Percentiles rank a stretch among this genome's conserved stretches.
Evolutionary conservation across 2,329 filamentous ascomycete species (phyloP).

Genomic region (Hymenoscyphus salicellus): DNA sequence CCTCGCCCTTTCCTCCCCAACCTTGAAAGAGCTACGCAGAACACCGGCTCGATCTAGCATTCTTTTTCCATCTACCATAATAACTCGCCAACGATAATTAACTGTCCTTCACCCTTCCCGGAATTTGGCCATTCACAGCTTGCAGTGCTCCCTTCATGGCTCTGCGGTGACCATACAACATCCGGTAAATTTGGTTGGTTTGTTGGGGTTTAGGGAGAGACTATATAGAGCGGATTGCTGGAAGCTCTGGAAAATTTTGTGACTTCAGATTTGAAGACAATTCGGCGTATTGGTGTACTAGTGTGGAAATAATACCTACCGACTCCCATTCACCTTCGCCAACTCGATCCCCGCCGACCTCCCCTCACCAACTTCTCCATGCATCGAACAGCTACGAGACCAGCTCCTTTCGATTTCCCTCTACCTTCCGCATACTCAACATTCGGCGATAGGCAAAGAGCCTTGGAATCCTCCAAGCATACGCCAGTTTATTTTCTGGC

Average conservation of each 20-base stretch:
- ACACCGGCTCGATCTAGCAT: not conserved
- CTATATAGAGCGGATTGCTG: slow-evolving; percentile 16
- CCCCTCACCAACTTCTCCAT: slow-evolving; percentile 26
- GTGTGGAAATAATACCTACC: not conserved
- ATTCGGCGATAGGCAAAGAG: slow-evolving; percentile 27
- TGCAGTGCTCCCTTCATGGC: slow-evolving; percentile 29
- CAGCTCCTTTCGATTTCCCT: slow-evolving; percentile 33
- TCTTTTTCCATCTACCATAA: not conserved
- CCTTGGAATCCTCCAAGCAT: slow-evolving; percentile 21
- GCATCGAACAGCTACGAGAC: slow-evolving; percentile 35
- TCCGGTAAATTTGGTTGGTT: slow-evolving; percentile 18
- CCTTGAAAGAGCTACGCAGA: not conserved
- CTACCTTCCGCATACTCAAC: slow-evolving; percentile 22
- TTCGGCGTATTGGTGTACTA: not conserved
- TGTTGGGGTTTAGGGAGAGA: slow-evolving; percentile 15
- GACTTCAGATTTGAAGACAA: not conserved
- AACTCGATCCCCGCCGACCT: not conserved
- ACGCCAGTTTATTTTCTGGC: slow-evolving; percentile 25
- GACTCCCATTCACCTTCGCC: slow-evolving; percentile 7
- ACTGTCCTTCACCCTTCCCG: slow-evolving; percentile 3
- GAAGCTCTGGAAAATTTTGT: slow-evolving; percentile 18
- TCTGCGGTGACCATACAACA: slow-evolving; percentile 20
- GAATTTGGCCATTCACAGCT: slow-evolving; percentile 13
- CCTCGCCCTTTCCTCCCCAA: not conserved
- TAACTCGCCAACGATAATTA: not conserved